Base-by-base conservation (phyloP, 2,329 filamentous ascomycete species). In the Iodosphaeria phyllophila region DNA sequence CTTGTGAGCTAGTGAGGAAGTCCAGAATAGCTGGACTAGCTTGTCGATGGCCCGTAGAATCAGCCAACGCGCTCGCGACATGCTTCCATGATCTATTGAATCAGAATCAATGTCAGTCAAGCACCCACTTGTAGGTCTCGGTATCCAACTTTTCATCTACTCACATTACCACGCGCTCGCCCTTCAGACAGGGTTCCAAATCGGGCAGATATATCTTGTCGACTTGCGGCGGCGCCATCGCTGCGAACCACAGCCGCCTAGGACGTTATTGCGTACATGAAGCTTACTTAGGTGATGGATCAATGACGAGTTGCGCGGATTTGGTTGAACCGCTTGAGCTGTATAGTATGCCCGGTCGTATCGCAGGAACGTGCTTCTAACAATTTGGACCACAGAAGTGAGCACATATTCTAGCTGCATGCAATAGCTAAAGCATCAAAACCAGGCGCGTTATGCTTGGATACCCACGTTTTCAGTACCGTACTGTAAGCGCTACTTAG, bases 161-260 rank as follows among this genome's bases (percentile, higher is more conserved):
- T 47, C 63, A 92, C 77, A 92, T 64, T 42, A 93, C 60, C 45
- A 75, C 64, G 42, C 67, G 66, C 48, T 86, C 73, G 53, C 80
- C 79, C 40, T 68, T 74, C 42, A 95, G 64, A 54, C 80, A 91
- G 46, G 77, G 72, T 51, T 82, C 76, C 51, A 93, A 62, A 44
- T 82, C 70, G 44, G 84, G 80, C 43, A 91, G 77, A 55, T 84
- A 89, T 47, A 65, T 60, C 44, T 59, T 57, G 54, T 76, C 73
- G 43, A 67, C 63, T 44, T 67, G 56, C 51, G 72, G 63, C 57
- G 45, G 43, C 39, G 71, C 74, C 75, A 82, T 83, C 57, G 52
- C 58, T 56, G 48, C 54, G 48, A 53, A 51, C 51, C 54, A 62
- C 54, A 58, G 54, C 52, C 50, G 42, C 40, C 44, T 40, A 42